A percentile compares a stretch with the other conserved stretches of the same genome.
phyloP scores from a whole-genome alignment of 352 stramenopile species.

The Globisporangium emineosum region DNA sequence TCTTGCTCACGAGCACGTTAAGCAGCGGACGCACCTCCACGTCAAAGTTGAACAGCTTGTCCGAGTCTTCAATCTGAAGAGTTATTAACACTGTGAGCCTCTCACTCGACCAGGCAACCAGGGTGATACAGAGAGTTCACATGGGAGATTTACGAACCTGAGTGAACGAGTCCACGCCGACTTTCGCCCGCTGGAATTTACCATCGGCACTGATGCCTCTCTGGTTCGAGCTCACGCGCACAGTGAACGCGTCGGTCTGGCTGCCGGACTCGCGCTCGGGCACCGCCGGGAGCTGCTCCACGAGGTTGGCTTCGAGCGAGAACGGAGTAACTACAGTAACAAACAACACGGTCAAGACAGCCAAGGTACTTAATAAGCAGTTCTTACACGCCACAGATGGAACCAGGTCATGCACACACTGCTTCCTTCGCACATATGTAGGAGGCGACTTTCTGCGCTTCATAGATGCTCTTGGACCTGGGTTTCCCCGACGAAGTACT shows the following conservation, averaged over 20 bases:
- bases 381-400: background rate
- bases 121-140: background rate
- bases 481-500: constrained; percentile 14
- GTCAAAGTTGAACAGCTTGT: constrained; percentile 83
- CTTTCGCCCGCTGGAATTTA: constrained; percentile 60
- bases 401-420: background rate
- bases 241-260: constrained; percentile 68
- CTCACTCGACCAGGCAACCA: background rate
- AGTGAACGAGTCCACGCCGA: constrained; percentile 67
- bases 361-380: background rate
- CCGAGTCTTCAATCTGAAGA: constrained; percentile 62
- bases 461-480: constrained; percentile 32
- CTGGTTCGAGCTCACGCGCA: constrained; percentile 30
- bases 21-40: constrained; percentile 71
- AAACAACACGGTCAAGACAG: background rate
- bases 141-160: constrained; percentile 29
- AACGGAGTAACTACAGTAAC: constrained; percentile 40
- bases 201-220: constrained; percentile 39
- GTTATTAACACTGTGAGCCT: background rate
- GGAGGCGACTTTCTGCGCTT: constrained; percentile 25
- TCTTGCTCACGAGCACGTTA: constrained; percentile 80
- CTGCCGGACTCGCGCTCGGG: constrained; percentile 45
- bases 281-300: constrained; percentile 45
- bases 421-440: constrained; percentile 33
- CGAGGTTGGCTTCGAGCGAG: constrained; percentile 54